Base-by-base conservation (phyloP, 2,329 filamentous ascomycete species). In the Xenoacremonium recifei region DNA sequence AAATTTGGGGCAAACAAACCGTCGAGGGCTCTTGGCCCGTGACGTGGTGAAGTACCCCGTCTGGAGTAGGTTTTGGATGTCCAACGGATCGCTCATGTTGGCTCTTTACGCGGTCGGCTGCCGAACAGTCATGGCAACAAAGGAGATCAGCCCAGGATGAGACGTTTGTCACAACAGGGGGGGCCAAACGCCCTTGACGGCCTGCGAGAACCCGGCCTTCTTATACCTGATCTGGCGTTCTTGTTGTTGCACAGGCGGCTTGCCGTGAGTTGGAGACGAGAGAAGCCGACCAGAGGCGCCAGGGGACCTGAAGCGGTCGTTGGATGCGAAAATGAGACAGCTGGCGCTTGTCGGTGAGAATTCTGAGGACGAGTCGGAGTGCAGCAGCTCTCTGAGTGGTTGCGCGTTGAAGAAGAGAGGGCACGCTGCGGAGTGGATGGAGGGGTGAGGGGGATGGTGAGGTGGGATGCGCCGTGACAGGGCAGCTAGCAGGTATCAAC, bases 21-120 rank as follows among this genome's bases (percentile, higher is more conserved):
- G 52, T 33, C 49, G 53, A 35, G 58, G 50, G 40, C 55, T 61
- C 41, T 55, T 62, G 27, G 68, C 65, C 48, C 74, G 68, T 7
- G 72, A 68, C 21, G 72, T 75, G 49, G 65, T 72, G 57, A 73
- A 79, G 43, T 71, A 74, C 40, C 75, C 75, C 51, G 71, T 73
- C 50, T 70, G 61, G 27, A 79, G 65, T 47, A 76, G 60, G 47
- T 67, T 65, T 32, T 75, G 63, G 29, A 77, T 68, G 49, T 74
- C 66, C 39, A 68, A 53, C 41, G 61, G 60, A 42, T 70, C 67
- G 42, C 63, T 66, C 72, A 75, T 75, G 35, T 50, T 69, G 61
- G 42, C 44, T 45, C 44, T 53, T 43, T 51, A 53, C 39, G 47
- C 42, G 42, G 41, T 21, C 34, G 42, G 40, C 37, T 32, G 36